Base-by-base conservation (phyloP, 192 early-diverging fungal genomes). In the Podila clonocystis region DNA sequence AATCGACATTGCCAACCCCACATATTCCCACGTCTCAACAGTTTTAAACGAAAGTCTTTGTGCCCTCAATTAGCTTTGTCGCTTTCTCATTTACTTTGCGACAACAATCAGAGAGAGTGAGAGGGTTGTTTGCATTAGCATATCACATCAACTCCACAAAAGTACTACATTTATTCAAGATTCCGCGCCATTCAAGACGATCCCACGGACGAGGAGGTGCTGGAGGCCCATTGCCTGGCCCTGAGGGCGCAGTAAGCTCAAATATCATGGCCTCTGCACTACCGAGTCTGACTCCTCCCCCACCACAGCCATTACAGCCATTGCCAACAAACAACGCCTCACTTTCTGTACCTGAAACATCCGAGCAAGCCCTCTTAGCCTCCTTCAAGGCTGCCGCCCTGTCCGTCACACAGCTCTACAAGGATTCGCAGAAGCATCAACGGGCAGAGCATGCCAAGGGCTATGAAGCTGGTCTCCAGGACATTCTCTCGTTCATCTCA, bases 401-500 rank as follows among this genome's bases (percentile, higher is more conserved):
- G 17, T 84, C 83, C 33, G 87, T 88, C n/a, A 86, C 87, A 9
- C 84, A 82, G 20, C 75, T 88, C n/a, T 88, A 88, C 72, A 88
- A 88, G 67, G 87, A 88, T 58, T 85, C 87, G 2, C 72, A 85
- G 19, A 78, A 82, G 15, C 84, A 83, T 41, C 86, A 88, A n/a
- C 73, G 83, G 17, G 82, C 82, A 55, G 82, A 84, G 28, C 86
- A 84, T 70, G 84, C 79, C n/a, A 75, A 84, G 26, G 87, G 87
- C 26, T 88, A 88, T 70, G 84, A 88, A 38, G 84, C 86, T n/a
- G 85, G 83, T 4, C 52, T 88, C 9, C 87, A 88, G 70, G 87
- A 88, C 70, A 30, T 88, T 6, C 72, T 85, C 55, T 78, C 79
- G 20, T 84, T 86, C 34, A 83, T 88, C 31, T 82, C 82, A 2